Evolutionary conservation across 2,329 filamentous ascomycete genomes (phyloP).

Genomic region (Nemania diffusa): DNA sequence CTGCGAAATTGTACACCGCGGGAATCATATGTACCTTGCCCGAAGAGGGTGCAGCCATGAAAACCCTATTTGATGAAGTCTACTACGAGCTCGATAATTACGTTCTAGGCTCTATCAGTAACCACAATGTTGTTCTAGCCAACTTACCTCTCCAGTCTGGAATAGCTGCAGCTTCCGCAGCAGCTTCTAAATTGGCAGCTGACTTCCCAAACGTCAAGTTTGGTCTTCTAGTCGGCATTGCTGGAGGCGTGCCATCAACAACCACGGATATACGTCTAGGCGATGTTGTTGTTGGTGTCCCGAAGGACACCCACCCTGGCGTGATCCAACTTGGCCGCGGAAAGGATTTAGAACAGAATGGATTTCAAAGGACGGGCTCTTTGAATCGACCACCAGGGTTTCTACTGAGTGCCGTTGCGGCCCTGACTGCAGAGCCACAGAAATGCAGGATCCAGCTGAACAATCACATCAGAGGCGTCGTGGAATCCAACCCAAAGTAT

Average conservation of each 20-base stretch:
- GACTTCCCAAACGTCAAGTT: neutral
- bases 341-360: neutral
- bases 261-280: slow-evolving; percentile 3
- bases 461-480: neutral
- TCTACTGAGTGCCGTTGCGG: neutral
- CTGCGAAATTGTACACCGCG: neutral
- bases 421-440: neutral
- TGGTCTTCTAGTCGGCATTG: slow-evolving; percentile 2
- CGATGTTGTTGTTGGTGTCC: neutral
- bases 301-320: neutral
- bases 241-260: neutral
- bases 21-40: slow-evolving; percentile 9
- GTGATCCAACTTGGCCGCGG: slow-evolving; percentile 9
- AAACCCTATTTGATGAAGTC: neutral
- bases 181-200: neutral
- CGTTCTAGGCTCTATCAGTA: slow-evolving; percentile 5
- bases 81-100: neutral
- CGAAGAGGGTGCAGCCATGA: slow-evolving; percentile 6
- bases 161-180: neutral
- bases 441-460: neutral
- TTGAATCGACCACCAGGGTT: neutral
- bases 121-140: slow-evolving; percentile 1
- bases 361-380: slow-evolving; percentile 9
- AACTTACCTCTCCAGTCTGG: slow-evolving; percentile 2
- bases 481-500: neutral